Conservation (phyloP, 352 stramenopile genomes). For the Globisporangium parvum region DNA sequence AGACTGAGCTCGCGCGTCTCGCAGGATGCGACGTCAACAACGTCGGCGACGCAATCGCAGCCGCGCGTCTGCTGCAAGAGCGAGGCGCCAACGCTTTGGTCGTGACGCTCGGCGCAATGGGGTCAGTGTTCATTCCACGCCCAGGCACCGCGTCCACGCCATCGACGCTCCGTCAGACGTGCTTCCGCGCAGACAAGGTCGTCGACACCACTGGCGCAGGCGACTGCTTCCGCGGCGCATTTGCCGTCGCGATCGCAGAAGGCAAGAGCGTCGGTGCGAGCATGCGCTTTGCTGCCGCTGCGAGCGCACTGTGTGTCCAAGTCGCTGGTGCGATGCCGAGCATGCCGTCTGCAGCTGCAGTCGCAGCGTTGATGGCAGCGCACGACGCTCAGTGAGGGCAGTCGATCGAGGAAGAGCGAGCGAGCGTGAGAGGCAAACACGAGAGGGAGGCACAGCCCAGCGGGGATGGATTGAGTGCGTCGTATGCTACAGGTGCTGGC, state of each 20-base stretch:
- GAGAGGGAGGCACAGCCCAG: too few relatives aligned
- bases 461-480: too few relatives aligned
- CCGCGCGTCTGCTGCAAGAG: conserved; percentile 40
- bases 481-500: too few relatives aligned
- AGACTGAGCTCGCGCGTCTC: conserved; percentile 64
- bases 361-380: conserved; percentile 23
- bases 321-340: conserved; percentile 55
- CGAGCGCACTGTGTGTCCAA: conserved; percentile 65
- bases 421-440: not conserved
- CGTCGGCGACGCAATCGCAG: conserved; percentile 41
- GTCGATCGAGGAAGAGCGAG: not conserved
- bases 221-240: conserved; percentile 70
- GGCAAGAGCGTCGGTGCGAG: conserved; percentile 37
- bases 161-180: conserved; percentile 35
- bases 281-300: conserved; percentile 48
- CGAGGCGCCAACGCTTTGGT: conserved; percentile 51
- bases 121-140: conserved; percentile 54
- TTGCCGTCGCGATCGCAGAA: conserved; percentile 55
- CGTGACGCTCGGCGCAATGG: conserved; percentile 59
- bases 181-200: conserved; percentile 50
- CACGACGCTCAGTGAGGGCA: not conserved
- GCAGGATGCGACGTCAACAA: conserved; percentile 29
- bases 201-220: conserved; percentile 77
- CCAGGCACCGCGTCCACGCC: conserved; percentile 11
- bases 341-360: conserved; percentile 41